These are phyloP conservation scores for Ophiostoma pallidulum DNA, from an alignment of 2,329 filamentous ascomycete species.

Conservation along the genomic window DNA sequence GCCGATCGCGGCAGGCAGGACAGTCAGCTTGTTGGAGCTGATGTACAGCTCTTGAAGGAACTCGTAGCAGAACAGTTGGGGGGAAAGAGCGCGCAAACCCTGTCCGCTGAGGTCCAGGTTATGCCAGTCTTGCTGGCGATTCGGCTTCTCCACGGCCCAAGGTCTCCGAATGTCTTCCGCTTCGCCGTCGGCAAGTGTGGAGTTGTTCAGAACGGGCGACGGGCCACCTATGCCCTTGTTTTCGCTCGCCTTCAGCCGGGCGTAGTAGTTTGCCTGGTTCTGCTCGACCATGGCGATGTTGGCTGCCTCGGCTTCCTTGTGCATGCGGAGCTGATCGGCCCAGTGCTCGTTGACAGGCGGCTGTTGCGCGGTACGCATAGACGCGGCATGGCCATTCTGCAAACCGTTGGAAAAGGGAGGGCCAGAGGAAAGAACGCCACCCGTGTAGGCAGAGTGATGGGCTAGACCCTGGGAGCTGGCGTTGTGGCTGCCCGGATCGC, in stretches of 20 bases:
- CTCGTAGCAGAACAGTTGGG: conserved; percentile 72
- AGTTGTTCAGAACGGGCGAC: conserved; percentile 38
- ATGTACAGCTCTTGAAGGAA: conserved; percentile 91
- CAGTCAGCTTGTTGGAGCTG: conserved; percentile 80
- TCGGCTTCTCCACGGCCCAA: conserved; percentile 53
- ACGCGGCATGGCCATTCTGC: conserved; percentile 41
- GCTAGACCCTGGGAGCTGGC: conserved; percentile 46
- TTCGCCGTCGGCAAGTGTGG: conserved; percentile 44
- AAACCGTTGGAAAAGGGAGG: conserved; percentile 48
- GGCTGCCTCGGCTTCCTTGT: conserved; percentile 65
- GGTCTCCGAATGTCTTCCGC: conserved; percentile 49
- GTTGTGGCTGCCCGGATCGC: conserved; percentile 44
- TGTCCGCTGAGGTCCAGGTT: conserved; percentile 95
- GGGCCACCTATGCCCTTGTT: conserved; percentile 57
- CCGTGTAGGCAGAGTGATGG: conserved; percentile 54
- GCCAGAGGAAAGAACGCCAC: conserved; percentile 54
- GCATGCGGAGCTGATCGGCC: conserved; percentile 76
- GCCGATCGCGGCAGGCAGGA: conserved; percentile 73
- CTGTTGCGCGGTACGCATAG: conserved; percentile 22
- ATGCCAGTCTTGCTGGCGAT: conserved; percentile 75
- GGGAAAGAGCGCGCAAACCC: conserved; percentile 72
- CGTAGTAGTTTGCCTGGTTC: conserved; percentile 61
- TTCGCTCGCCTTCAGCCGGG: conserved; percentile 58
- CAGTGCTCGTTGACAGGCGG: conserved; percentile 61
- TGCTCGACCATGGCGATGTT: conserved; percentile 62